Evolutionary conservation across 2,329 filamentous ascomycete genomes (phyloP), one percentile per base, ranked within the genome.

Genomic region (Trichoderma koningii): DNA sequence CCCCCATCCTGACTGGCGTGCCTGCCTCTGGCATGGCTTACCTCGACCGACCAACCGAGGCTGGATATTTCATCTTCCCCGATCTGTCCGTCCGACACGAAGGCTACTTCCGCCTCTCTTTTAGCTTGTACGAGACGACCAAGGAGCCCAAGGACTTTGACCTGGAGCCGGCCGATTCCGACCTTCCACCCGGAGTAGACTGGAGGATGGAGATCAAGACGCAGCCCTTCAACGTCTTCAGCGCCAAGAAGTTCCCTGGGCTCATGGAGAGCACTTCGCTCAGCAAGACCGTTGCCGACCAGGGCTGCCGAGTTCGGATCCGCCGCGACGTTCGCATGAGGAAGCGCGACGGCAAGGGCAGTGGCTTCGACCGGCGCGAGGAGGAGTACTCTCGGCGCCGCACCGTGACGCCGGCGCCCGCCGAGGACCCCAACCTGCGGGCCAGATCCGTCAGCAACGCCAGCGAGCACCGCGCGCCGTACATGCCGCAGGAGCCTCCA

Each of bases 191-290:
- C 0, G 78, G 77, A 66, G 91, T 96, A 68, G 89, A 93, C 73
- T 94, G 92, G 80, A 86, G 93, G 62, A 86, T 97, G 79, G 92
- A 97, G 76, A 90, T 97, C 72, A 93, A 94, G 81, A 96, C 95
- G 0, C 80, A 84, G 14, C 87, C 91, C 0, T 98, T 99, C 76
- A 88, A 87, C 55, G 95, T 98, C 48, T 98, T 85, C 81, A 97
- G 93, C 71, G 95, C 95, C 59, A 99, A 98, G 87, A 98, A 97
- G 81, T 99, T 99, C 80, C 95, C 95, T 17, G 95, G 94, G 19
- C 81, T 98, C 66, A 89, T 91, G 51, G 92, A 95, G 76, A 97
- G 93, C 79, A 99, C 95, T 0, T 82, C 85, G 14, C 82, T 98
- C 56, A 97, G 93, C 78, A 90, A 93, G 68, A 90, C 92, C 42